These are phyloP conservation scores for Prunus salicina DNA, from an alignment of 306 rosid species.

Conservation along the genomic window DNA sequence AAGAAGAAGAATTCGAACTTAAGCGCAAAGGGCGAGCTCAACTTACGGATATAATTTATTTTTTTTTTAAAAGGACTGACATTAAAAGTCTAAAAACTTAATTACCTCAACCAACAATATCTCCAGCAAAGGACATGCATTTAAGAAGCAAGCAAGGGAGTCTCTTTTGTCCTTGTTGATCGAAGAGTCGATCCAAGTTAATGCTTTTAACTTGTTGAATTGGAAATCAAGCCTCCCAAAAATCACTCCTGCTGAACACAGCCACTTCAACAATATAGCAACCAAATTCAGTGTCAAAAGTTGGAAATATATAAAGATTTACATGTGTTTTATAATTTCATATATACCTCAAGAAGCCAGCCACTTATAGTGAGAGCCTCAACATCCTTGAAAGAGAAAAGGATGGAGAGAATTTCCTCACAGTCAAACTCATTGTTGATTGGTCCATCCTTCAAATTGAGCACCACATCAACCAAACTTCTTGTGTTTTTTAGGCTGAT, in stretches of 20 bases:
- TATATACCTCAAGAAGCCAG: conserved; percentile 31
- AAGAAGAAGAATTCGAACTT: too few species aligned
- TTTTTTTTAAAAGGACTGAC: too few species aligned
- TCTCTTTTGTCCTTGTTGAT: conserved; percentile 20
- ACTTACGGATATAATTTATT: background rate
- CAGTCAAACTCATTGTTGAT: conserved; percentile 19
- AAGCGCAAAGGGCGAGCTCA: too few species aligned
- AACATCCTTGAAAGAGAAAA: conserved; percentile 21
- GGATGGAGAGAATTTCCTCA: conserved; percentile 13
- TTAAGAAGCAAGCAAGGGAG: conserved; percentile 29
- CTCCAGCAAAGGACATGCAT: conserved; percentile 13
- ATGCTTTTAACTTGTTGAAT: conserved; percentile 16
- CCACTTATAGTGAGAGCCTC: conserved; percentile 24
- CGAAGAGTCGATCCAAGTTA: conserved; percentile 15
- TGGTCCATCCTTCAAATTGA: conserved; percentile 15
- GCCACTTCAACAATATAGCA: conserved; percentile 15
- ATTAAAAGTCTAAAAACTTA: background rate
- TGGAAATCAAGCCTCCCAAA: conserved; percentile 19
- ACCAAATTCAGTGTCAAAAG: background rate
- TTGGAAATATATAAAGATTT: too few species aligned
- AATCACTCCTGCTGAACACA: conserved; percentile 26
- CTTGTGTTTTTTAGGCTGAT: background rate
- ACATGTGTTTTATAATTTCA: background rate
- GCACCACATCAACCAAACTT: conserved; percentile 15
- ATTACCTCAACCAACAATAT: conserved; percentile 12